A percentile compares a stretch with the other conserved stretches of the same genome.
These are phyloP conservation scores for Cardamine occulta DNA, from an alignment of 345 rosid genomes.

Conservation along the genomic window DNA sequence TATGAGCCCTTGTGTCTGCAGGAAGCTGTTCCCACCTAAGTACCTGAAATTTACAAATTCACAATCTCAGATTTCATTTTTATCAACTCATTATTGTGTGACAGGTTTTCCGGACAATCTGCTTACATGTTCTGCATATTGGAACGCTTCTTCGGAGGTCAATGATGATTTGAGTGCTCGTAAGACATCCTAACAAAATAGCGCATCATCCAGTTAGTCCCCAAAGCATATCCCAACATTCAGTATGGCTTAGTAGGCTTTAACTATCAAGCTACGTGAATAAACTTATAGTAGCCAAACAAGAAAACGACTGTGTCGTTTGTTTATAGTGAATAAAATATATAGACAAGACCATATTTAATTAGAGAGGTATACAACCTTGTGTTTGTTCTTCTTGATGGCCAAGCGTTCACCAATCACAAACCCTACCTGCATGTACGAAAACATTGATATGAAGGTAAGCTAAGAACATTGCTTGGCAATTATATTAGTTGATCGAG, in stretches of 20 bases:
- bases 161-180: conserved; percentile 65
- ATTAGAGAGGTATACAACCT: conserved; percentile 52
- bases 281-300: neutral
- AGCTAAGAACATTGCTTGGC: conserved; percentile 24
- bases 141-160: conserved; percentile 68
- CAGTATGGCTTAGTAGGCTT: conserved; percentile 9
- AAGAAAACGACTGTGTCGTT: neutral
- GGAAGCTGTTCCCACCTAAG: conserved; percentile 95
- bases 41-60: conserved; percentile 48
- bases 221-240: conserved; percentile 18
- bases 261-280: conserved; percentile 2
- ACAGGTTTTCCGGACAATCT: conserved; percentile 1
- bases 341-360: neutral
- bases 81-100: neutral
- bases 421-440: conserved; percentile 67
- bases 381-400: conserved; percentile 74
- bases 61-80: conserved; percentile 10
- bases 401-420: conserved; percentile 86
- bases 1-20: conserved; percentile 78
- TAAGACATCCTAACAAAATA: conserved; percentile 68
- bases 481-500: conserved; percentile 1
- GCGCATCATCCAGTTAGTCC: conserved; percentile 25
- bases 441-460: conserved; percentile 23
- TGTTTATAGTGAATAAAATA: neutral
- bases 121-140: conserved; percentile 89